Base-by-base conservation (phyloP, 1,284 basidiomycete genomes). In the Rhodotorula glutinis region DNA sequence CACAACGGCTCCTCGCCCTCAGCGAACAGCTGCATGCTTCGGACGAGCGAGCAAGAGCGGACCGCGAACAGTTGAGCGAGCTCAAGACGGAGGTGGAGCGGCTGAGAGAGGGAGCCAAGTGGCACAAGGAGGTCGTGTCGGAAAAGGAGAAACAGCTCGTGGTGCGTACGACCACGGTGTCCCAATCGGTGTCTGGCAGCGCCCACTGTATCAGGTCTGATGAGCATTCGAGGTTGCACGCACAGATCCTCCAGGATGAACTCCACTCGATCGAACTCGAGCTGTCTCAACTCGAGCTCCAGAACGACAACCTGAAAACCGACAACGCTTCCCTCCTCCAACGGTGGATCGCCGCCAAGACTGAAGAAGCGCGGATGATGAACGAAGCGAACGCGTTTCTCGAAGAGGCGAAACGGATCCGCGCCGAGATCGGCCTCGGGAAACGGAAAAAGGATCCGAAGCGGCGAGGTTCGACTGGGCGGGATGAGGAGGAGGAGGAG, bases 321-420 rank as follows among this genome's bases (percentile, higher is more conserved):
- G 95, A 98, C 79, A 98, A 98, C 76, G 93, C 94, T 25, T 89
- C 89, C 73, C 84, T 98, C 51, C 83, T 98, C 2, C 92, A 97
- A 78, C 87, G 93, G 23, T 97, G 93, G 93, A 83, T 97, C 30
- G 93, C 97, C 77, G 88, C 89, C 73, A 96, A 96, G 82, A 92
- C 96, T 76, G 82, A 86, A 21, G 92, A 94, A 76, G 95, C 89
- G 9, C 92, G 94, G 78, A 88, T 87, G 81, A 92, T 98, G 90
- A 98, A 98, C 80, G 90, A 91, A 74, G 66, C 66, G 40, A 68
- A 68, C n/a, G 75, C 65, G 62, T 67, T 72, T 23, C 56, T 66
- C 19, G 63, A 60, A n/a, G 59, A 64, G 53, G 66, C 66, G 8
- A 53, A 56, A 44, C 25, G 52, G 38, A n/a, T 62, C 19, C 52